Conservation (phyloP, 495 filamentous ascomycete genomes). For the Rhypophila decipiens region DNA sequence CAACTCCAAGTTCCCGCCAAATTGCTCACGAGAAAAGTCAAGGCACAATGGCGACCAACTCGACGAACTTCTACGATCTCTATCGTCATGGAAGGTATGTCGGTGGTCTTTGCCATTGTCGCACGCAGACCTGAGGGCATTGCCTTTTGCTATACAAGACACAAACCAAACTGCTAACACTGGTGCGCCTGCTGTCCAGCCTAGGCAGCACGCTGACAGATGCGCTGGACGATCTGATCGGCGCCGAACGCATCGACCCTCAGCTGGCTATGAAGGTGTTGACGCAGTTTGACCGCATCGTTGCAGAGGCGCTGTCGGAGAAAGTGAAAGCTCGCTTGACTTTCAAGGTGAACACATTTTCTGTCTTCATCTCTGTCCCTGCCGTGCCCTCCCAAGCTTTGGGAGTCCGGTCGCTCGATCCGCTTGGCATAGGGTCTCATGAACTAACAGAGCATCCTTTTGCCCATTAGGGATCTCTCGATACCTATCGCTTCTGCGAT, state of each 20-base stretch:
- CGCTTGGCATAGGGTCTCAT: too few species aligned
- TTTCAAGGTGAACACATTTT: conserved; percentile 72
- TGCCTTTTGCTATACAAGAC: neutral
- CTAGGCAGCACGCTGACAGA: conserved; percentile 89
- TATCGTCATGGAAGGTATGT: conserved; percentile 92
- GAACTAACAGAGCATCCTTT: neutral
- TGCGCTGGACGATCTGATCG: conserved; percentile 93
- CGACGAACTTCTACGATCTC: conserved; percentile 79
- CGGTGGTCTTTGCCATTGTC: neutral
- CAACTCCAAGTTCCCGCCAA: conserved; percentile 4
- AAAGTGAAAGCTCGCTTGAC: conserved; percentile 85
- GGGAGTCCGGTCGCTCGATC: neutral
- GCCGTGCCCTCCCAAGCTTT: neutral
- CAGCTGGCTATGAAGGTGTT: conserved; percentile 98
- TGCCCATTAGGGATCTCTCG: conserved; percentile 75
- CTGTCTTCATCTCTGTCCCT: neutral
- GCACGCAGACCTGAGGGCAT: neutral
- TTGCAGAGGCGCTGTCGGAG: conserved; percentile 81
- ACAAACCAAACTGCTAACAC: neutral
- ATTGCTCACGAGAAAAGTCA: conserved; percentile 5
- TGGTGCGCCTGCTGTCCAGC: conserved; percentile 46
- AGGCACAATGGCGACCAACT: conserved; percentile 25
- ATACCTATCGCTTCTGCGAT: conserved; percentile 99
- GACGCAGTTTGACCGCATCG: conserved; percentile 80
- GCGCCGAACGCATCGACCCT: conserved; percentile 85